Base-by-base conservation (phyloP, 2,329 filamentous ascomycete genomes). In the Penicillium sp. region DNA sequence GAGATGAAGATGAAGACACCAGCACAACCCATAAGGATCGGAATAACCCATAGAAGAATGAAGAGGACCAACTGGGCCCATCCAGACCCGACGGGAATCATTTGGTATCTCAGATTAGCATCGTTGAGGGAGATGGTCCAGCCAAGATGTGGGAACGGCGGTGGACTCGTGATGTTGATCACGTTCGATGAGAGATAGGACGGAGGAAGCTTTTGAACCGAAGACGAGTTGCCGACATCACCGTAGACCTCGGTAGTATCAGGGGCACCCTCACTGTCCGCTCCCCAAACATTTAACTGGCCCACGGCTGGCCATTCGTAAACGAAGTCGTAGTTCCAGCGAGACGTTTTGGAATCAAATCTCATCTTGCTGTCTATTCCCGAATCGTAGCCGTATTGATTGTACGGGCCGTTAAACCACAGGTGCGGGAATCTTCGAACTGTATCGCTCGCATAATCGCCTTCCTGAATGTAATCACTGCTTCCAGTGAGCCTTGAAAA, bases 251-350 rank as follows among this genome's bases (percentile, higher is more conserved):
- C 74, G 2, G 75, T 75, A 51, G 78, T 72, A 64, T 85, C 82
- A 0, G 82, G 81, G 53, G 76, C 68, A 26, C 80, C 80, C 62
- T 83, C 75, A 0, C 75, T 75, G 58, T 84, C 81, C 63, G 83
- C 77, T 39, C 82, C 82, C 82, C 82, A 84, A 8, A 82, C 73
- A 56, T 83, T 85, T 52, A 83, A 67, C 61, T 84, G 80, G 48
- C 80, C 75, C 37, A 75, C 66, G 2, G 77, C 75, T 2, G 82
- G 82, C 76, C 80, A 84, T 60, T 85, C 82, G 7, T 74, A 72
- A 71, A 83, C 77, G 52, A 83, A 79, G 56, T 80, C 72, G 57
- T 77, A 79, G 22, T 71, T 68, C 82, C 82, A 85, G 3, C 68
- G 67, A 24, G 73, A 72, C 38, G 78, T 71, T 28, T 68, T 62